phyloP scores from a whole-genome alignment of 768 basidiomycete species.

The Terana coerulea region DNA sequence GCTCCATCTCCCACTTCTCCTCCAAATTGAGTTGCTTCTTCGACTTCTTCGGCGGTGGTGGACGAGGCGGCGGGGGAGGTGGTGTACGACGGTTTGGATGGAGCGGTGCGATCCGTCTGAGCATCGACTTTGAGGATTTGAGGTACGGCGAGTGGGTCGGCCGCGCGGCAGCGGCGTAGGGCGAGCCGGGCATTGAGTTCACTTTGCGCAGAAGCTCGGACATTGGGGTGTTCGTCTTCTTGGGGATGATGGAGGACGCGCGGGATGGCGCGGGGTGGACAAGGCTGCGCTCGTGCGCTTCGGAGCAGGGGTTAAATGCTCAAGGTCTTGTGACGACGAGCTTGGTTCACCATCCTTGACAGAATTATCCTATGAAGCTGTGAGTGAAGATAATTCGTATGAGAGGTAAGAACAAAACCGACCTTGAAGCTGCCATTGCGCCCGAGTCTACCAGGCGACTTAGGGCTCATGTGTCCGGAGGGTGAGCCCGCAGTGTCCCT shows the following conservation, averaged over 20 bases:
- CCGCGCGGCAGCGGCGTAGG: constrained; percentile 39
- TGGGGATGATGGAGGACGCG: constrained; percentile 42
- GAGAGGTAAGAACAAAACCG: not conserved
- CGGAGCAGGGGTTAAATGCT: not conserved
- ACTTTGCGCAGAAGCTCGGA: constrained; percentile 72
- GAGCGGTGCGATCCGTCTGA: constrained; percentile 71
- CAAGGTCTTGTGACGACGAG: not conserved
- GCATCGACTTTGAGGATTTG: constrained; percentile 58
- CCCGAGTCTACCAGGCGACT: not conserved
- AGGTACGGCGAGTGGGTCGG: constrained; percentile 57
- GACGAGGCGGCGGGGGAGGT: constrained; percentile 67
- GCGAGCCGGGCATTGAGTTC: constrained; percentile 63
- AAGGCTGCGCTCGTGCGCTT: not conserved
- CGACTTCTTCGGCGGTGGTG: constrained; percentile 70
- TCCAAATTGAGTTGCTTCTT: constrained; percentile 76
- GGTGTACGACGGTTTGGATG: constrained; percentile 72
- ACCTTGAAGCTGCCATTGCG: not conserved
- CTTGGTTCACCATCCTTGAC: not conserved
- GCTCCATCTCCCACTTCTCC: constrained; percentile 78
- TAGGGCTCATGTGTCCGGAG: not conserved
- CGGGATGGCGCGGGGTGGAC: constrained; percentile 15
- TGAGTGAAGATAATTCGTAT: not conserved
- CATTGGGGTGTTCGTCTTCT: constrained; percentile 58
- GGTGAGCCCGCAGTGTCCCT: constrained; percentile 15
- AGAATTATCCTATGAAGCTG: not conserved